A percentile compares a stretch with the other conserved stretches of the same genome.
These are phyloP conservation scores for Globisporangium orthogonon DNA, from an alignment of 352 stramenopile genomes.

Conservation along the genomic window DNA sequence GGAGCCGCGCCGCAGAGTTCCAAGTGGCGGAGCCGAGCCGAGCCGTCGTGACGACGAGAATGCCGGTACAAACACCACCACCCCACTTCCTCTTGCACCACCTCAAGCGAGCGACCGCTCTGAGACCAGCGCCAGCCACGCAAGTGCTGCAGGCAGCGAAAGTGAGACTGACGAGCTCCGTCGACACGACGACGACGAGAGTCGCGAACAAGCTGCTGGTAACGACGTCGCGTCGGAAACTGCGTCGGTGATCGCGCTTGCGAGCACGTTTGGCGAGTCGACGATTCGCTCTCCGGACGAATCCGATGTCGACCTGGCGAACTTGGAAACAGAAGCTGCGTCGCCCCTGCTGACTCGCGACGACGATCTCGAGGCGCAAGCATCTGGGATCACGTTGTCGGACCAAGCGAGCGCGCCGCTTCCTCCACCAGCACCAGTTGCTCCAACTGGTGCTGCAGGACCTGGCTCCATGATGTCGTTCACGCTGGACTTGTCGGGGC, in stretches of 20 bases:
- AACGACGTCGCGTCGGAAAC: conserved; percentile 40
- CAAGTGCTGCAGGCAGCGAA: neutral
- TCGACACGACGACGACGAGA: neutral
- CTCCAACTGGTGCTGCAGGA: conserved; percentile 6
- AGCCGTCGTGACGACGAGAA: neutral
- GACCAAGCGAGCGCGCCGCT: conserved; percentile 5
- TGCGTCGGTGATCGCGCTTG: conserved; percentile 75
- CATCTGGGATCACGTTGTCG: conserved; percentile 4
- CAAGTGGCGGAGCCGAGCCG: conserved; percentile 5
- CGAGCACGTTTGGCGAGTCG: conserved; percentile 77
- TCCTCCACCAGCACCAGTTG: conserved; percentile 26
- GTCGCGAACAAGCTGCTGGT: conserved; percentile 10
- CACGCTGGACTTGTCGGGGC: conserved; percentile 68
- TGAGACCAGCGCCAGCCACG: neutral
- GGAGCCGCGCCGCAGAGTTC: conserved; percentile 15
- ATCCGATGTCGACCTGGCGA: conserved; percentile 43
- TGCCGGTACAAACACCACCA: neutral
- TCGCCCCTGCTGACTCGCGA: conserved; percentile 22
- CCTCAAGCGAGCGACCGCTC: neutral
- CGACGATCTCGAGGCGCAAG: conserved; percentile 3
- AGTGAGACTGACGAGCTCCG: neutral
- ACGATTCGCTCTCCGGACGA: conserved; percentile 68
- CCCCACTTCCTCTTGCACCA: neutral
- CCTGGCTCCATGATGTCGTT: conserved; percentile 71
- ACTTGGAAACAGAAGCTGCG: conserved; percentile 30